A percentile compares a stretch with the other conserved stretches of the same genome.
These are phyloP conservation scores for Naganishia friedmannii DNA, from an alignment of 768 basidiomycete genomes.

Conservation along the genomic window DNA sequence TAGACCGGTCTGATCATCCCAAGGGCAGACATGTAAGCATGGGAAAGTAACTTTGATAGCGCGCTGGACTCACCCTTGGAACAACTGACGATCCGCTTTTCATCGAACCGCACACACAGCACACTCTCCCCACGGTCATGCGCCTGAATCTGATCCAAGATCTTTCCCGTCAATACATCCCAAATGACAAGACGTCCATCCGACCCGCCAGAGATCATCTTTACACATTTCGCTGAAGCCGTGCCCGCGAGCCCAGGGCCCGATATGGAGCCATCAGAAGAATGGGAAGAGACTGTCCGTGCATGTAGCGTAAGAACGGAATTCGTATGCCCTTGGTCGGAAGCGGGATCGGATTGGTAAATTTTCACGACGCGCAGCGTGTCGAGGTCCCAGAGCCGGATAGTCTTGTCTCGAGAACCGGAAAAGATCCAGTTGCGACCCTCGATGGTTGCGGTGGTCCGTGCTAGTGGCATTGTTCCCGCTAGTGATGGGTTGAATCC, in stretches of 20 bases:
- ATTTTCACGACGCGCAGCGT: slow-evolving; percentile 43
- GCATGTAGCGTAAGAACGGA: slow-evolving; percentile 40
- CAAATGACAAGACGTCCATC: slow-evolving; percentile 48
- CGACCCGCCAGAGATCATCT: slow-evolving; percentile 45
- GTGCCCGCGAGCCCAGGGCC: background rate
- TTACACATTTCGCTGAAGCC: slow-evolving; percentile 12
- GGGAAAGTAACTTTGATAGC: background rate
- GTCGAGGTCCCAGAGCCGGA: slow-evolving; percentile 44
- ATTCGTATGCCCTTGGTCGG: slow-evolving; percentile 39
- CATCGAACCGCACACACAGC: slow-evolving; percentile 45
- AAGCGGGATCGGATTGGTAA: slow-evolving; percentile 33
- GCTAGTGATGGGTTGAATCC: slow-evolving; percentile 4
- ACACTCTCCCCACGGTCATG: slow-evolving; percentile 40
- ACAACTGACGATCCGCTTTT: slow-evolving; percentile 45
- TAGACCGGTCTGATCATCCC: slow-evolving; percentile 43
- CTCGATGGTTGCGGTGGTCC: slow-evolving; percentile 18
- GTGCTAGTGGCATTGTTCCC: background rate
- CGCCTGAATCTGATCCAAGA: slow-evolving; percentile 38
- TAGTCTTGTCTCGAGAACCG: slow-evolving; percentile 46
- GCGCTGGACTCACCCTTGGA: slow-evolving; percentile 43
- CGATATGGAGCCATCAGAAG: slow-evolving; percentile 15
- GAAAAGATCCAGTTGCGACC: slow-evolving; percentile 47
- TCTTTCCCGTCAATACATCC: slow-evolving; percentile 42
- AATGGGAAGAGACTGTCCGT: background rate
- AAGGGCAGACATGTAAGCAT: background rate